These are phyloP conservation scores for Tricholoma saponaceum DNA, from an alignment of 768 basidiomycete species.

Conservation along the genomic window DNA sequence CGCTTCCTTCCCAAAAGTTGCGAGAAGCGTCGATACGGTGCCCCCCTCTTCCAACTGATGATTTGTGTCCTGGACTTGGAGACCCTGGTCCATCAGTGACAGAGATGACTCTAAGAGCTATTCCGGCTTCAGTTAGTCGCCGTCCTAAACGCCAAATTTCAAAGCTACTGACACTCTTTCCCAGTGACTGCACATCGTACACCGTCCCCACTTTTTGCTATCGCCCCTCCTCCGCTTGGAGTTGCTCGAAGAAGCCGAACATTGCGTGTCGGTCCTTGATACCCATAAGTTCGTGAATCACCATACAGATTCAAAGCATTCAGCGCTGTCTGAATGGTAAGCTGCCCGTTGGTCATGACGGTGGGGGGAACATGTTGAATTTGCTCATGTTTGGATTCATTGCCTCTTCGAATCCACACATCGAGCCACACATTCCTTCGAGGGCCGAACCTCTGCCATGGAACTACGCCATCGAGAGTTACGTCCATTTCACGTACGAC, in stretches of 20 bases:
- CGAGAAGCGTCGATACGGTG: conserved; percentile 67
- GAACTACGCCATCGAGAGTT: no score
- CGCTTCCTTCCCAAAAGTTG: conserved; percentile 76
- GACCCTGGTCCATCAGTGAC: conserved; percentile 45
- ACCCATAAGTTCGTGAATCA: conserved; percentile 38
- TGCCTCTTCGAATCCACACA: no score
- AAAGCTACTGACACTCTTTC: conserved; percentile 57
- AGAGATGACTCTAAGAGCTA: conserved; percentile 60
- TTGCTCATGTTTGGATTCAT: neutral
- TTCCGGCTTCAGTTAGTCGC: neutral
- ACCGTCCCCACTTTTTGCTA: conserved; percentile 68
- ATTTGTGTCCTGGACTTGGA: conserved; percentile 43
- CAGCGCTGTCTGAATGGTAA: conserved; percentile 2
- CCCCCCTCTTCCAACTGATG: conserved; percentile 52
- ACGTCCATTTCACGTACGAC: no score
- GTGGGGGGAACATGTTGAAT: neutral
- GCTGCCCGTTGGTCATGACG: conserved; percentile 6
- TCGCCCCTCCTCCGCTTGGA: conserved; percentile 57
- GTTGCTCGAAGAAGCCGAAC: conserved; percentile 61
- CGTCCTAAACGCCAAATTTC: no score
- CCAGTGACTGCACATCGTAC: conserved; percentile 68
- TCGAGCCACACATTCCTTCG: no score
- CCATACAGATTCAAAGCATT: conserved; percentile 24
- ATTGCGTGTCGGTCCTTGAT: conserved; percentile 41
- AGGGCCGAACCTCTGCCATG: no score